A percentile compares a stretch with the other conserved stretches of the same genome.
Conservation (phyloP, 2,329 filamentous ascomycete genomes). For the Botryosphaeria agaves region DNA sequence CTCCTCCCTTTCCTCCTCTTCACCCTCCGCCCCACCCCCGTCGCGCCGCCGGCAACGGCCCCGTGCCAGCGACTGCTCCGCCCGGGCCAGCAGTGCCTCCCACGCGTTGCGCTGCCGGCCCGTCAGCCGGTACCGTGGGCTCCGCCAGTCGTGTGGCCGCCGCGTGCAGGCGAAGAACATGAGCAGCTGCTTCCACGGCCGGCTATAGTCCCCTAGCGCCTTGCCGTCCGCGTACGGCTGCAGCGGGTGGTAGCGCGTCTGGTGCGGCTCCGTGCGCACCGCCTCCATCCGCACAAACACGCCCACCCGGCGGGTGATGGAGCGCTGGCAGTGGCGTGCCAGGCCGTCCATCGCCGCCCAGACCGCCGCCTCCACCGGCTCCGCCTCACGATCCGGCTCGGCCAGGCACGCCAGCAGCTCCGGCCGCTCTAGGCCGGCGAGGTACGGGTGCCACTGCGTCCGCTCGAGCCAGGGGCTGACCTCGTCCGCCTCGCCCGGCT, state of each 20-base stretch:
- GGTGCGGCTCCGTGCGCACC: constrained; percentile 7
- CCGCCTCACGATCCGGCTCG: constrained; percentile 5
- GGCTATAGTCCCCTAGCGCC: constrained; percentile 3
- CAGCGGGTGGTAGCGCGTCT: constrained; percentile 7
- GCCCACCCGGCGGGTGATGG: constrained; percentile 3
- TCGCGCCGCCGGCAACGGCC: too few species aligned
- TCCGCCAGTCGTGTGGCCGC: constrained; percentile 5
- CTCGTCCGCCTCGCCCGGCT: constrained; percentile 3
- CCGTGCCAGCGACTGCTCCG: constrained; percentile 2
- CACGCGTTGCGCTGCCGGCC: constrained; percentile 5
- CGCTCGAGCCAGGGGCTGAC: constrained; percentile 6
- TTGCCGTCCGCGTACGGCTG: constrained; percentile 7
- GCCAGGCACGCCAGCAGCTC: constrained; percentile 6
- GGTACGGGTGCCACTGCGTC: constrained; percentile 7
- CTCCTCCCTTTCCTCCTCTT: constrained; percentile 1
- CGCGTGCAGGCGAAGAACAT: constrained; percentile 8
- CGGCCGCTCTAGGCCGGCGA: constrained; percentile 5
- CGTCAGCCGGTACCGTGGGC: constrained; percentile 7
- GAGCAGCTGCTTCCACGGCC: constrained; percentile 7
- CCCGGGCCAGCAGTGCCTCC: constrained; percentile 4
- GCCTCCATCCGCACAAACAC: constrained; percentile 8
- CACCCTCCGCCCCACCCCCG: constrained; percentile 1
- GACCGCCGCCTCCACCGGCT: constrained; percentile 6
- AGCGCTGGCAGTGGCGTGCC: constrained; percentile 5
- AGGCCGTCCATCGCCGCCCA: constrained; percentile 7